Evolutionary conservation across 2,329 filamentous ascomycete species (phyloP), one percentile per base, ranked within the genome.

Genomic region (Thielaviopsis ethacetica): DNA sequence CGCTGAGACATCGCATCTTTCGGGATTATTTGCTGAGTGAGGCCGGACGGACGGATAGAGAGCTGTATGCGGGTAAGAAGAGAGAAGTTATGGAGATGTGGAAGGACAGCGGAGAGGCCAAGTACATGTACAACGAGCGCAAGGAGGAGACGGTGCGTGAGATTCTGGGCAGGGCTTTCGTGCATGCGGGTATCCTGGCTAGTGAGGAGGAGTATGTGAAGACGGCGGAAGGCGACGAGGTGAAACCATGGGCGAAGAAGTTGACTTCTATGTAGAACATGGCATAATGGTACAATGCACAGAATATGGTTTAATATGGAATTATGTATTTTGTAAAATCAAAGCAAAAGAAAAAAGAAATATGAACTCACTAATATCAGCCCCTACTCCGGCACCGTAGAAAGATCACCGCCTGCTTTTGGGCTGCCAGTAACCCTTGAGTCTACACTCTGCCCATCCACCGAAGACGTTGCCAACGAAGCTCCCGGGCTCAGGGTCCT

Each of bases 1-100:
- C 68, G 2, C 68, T 67, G 49, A 66, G 75, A 0, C 76, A 77
- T 58, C 64, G 63, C 27, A 71, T 76, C 34, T 75, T 78, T 63
- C 65, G 70, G 5, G 71, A 77, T 17, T 76, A 73, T 72, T 62
- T 78, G 54, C 64, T 56, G n/a, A 62, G 63, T 22, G 64, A 70
- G 51, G 66, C 67, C 1, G 69, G 67, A 1, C 12, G 9, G 53
- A n/a, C 22, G n/a, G 75, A 78, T 59, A 63, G 66, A 58, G 64
- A 69, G 34, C 54, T 71, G 24, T 78, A 78, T 63, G 71, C 66
- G 6, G 62, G 55, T 56, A 65, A 65, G 0, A 77, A 77, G 66
- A 61, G 66, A 24, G 68, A 71, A 61, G 67, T 70, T 38, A 69
- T 70, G 3, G 60, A 58, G 13, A 62, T 65, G 54, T 66, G 67